Base-by-base conservation (phyloP, 352 stramenopile genomes). In the Phytopythium ostracodes region DNA sequence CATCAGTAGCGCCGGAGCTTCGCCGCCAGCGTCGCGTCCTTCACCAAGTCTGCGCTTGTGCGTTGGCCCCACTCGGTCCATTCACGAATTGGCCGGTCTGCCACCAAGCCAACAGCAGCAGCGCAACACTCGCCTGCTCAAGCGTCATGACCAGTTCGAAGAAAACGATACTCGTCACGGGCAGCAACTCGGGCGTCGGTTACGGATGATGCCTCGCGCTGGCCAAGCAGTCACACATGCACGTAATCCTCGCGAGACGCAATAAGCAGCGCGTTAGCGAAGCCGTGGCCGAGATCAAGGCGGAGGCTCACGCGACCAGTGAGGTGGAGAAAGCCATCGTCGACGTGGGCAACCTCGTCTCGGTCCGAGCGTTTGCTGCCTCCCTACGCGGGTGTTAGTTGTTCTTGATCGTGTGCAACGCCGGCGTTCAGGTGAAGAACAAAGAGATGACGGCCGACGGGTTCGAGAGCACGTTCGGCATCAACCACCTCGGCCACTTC, bases 241-340 rank as follows among this genome's bases (percentile, higher is more conserved):
- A 78, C 53, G 53, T 59, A 4, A 59, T 59, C 33, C 53, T 59
- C 53, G 35, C 53, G 4, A 24, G 53, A 1, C 53, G 53, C n/a
- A 59, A 33, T 22, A 29, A 47, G 24, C n/a, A 59, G 24, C 53
- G 53, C 22, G 24, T 65, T 24, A 27, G 68, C 25, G 62, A 64
- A 38, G 64, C 68, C 0, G 50, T 43, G 22, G 60, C 56, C 2
- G 35, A 56, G 33, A 11, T 66, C 36, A 52, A 25, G 20, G 20
- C 18, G 0, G 4, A 29, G n/a, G 52, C 33, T 14, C 31, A 42
- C 33, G 52, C 31, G 31, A 58, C 52, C 11, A 58, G 29, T 33
- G 52, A 46, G 9, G 31, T 58, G 31, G 52, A 58, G 52, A 17
- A 20, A 18, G 52, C 24, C 11, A n/a, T 58, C 33, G 14, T 58